Evolutionary conservation across 202 grass and related monocot genomes (phyloP), one percentile per base, ranked within the genome.

Genomic region (Miscanthus sacchariflorus): DNA sequence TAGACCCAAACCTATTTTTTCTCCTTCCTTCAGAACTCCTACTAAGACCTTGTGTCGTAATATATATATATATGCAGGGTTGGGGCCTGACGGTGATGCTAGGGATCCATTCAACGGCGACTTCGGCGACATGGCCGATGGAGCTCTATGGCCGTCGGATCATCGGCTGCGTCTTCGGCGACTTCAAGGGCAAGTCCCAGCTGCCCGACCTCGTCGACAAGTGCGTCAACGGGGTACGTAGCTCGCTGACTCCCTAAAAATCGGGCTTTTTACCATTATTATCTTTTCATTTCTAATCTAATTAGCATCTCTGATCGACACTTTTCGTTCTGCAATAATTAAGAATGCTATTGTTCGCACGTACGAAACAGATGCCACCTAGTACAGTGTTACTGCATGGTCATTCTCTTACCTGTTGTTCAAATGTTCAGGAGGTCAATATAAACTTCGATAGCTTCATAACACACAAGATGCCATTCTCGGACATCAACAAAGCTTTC

Each of bases 171-270:
- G 0, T 83, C 67, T 96, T 98, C 21, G 94, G 96, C 1, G 91
- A 95, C 74, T 92, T 96, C 84, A 96, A 99, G 84, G 96, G 94
- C 19, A 99, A 99, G 39, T 95, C 96, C 6, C 91, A 99, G 70
- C 83, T 99, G 52, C 92, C 91, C 15, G 56, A 59, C 12, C 70
- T 99, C 4, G 86, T 96, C 17, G 91, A 99, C 3, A 94, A 93
- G 68, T 96, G 91, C 86, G 82, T 96, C 56, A 45, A 84, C 14
- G 92, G 91, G 86, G 92, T 96, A 76, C 24, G 79, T 64, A 17
- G 1, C 19, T 63, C 1, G 2, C 13, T 74, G 17, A 58, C 56
- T 44, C 15, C 12, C 6, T 28, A 30, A 25, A 45, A 46, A 4
- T 67, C 44, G 12, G 24, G n/a, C 45, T 28, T 75, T 44, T 13